A percentile compares a stretch with the other conserved stretches of the same genome.
These are phyloP conservation scores for Collybia sordida DNA, from an alignment of 768 basidiomycete genomes.

Conservation along the genomic window DNA sequence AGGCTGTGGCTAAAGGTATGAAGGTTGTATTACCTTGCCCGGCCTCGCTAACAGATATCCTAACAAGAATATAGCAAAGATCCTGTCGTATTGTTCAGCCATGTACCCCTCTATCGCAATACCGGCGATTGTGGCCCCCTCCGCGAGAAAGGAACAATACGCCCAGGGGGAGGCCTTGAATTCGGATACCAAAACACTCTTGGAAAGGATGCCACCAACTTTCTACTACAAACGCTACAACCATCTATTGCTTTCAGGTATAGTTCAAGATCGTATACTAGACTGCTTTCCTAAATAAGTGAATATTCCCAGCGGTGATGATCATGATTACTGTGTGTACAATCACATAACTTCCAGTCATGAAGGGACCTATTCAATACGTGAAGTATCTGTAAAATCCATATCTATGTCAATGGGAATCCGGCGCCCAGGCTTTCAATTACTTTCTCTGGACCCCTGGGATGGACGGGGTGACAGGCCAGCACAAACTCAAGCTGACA, in stretches of 20 bases:
- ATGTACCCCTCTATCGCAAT: conserved; percentile 85
- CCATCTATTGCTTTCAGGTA: conserved; percentile 81
- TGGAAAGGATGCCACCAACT: conserved; percentile 61
- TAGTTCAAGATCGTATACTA: conserved; percentile 10
- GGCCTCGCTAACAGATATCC: not conserved
- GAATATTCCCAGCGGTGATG: conserved; percentile 67
- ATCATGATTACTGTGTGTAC: conserved; percentile 94
- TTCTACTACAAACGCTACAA: conserved; percentile 60
- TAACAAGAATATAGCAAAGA: conserved; percentile 25
- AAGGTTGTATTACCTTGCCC: not conserved
- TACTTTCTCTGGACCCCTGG: conserved; percentile 67
- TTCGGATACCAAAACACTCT: conserved; percentile 82
- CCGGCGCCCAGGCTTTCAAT: conserved; percentile 81
- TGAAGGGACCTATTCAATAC: conserved; percentile 31
- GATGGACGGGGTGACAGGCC: not conserved
- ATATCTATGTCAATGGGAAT: conserved; percentile 91
- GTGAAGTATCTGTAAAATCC: conserved; percentile 87
- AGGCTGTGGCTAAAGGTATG: conserved; percentile 38
- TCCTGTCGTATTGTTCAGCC: conserved; percentile 75
- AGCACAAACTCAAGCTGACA: conserved; percentile 44
- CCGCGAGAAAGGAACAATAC: conserved; percentile 74
- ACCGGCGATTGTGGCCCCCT: conserved; percentile 73
- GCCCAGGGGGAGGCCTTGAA: conserved; percentile 65
- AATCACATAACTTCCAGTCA: conserved; percentile 25
- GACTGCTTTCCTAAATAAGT: conserved; percentile 7